A percentile compares a stretch with the other conserved stretches of the same genome.
Conservation (phyloP, 768 basidiomycete genomes). For the Leucocoprinus leucothites region DNA sequence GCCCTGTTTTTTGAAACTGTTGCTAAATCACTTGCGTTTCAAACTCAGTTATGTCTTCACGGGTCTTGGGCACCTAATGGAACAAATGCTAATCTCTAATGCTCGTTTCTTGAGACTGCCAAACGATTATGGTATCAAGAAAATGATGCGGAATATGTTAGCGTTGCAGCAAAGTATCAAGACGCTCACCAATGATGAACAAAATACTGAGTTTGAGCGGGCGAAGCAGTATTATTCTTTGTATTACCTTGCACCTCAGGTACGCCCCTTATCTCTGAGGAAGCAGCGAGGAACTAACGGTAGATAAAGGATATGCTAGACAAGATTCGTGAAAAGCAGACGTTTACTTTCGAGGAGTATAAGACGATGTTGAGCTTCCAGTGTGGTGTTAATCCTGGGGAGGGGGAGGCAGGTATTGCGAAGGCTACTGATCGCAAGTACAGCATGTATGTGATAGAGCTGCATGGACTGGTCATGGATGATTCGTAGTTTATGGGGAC, state of each 20-base stretch:
- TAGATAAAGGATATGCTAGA: conserved; percentile 70
- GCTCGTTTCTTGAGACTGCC: conserved; percentile 67
- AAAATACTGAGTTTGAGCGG: conserved; percentile 67
- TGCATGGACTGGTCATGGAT: conserved; percentile 76
- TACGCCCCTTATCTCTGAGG: conserved; percentile 27
- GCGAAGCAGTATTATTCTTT: conserved; percentile 81
- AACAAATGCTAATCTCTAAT: conserved; percentile 74
- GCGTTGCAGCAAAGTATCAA: conserved; percentile 91
- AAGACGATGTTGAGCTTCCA: conserved; percentile 87
- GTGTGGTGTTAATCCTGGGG: conserved; percentile 74
- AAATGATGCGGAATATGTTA: conserved; percentile 84
- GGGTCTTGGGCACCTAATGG: conserved; percentile 83
- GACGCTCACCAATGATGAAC: conserved; percentile 59
- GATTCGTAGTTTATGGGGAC: conserved; percentile 19
- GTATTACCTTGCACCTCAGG: conserved; percentile 72
- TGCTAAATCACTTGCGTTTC: too few relatives aligned
- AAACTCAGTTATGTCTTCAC: conserved; percentile 88
- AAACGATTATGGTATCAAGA: conserved; percentile 77
- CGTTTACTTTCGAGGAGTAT: conserved; percentile 90
- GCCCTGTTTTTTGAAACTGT: neutral
- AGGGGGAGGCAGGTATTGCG: conserved; percentile 44
- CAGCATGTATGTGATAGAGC: conserved; percentile 85
- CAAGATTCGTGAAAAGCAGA: conserved; percentile 54
- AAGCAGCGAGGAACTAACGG: neutral
- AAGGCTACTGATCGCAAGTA: conserved; percentile 69